These are phyloP conservation scores for Trypanosoma grayi DNA, from an alignment of 208 protist genomes.

Conservation along the genomic window DNA sequence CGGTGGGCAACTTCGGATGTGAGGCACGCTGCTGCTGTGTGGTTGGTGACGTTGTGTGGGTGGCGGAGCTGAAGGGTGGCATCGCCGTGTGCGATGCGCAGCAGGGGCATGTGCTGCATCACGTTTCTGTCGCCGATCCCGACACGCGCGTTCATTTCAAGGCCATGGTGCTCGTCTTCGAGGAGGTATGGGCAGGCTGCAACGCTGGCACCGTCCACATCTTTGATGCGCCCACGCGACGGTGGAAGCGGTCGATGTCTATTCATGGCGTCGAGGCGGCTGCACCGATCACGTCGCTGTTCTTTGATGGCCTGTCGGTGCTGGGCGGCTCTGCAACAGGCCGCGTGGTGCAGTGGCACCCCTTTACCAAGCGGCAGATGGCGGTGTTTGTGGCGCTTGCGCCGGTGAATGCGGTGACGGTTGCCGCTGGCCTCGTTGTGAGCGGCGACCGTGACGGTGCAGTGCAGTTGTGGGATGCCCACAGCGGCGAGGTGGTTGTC, in stretches of 20 bases:
- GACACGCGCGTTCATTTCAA: conserved; percentile 29
- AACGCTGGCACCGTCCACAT: conserved; percentile 45
- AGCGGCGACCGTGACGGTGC: conserved; percentile 51
- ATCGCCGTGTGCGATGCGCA: conserved; percentile 43
- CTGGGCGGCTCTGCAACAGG: conserved; percentile 45
- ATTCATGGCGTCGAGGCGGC: conserved; percentile 36
- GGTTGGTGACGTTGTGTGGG: conserved; percentile 66
- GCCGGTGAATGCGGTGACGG: conserved; percentile 51
- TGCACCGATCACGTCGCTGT: conserved; percentile 40
- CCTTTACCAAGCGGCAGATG: conserved; percentile 37
- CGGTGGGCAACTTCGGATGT: conserved; percentile 17
- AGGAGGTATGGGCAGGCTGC: conserved; percentile 63
- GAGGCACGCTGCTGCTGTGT: conserved; percentile 53
- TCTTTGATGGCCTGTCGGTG: conserved; percentile 56
- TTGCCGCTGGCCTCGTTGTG: conserved; percentile 49
- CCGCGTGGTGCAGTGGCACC: conserved; percentile 46
- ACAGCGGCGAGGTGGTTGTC: conserved; percentile 26
- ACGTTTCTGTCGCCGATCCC: conserved; percentile 24
- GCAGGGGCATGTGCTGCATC: conserved; percentile 17
- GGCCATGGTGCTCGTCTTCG: conserved; percentile 40
- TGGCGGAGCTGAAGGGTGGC: conserved; percentile 52
- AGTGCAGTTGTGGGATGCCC: conserved; percentile 55
- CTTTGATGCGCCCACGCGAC: conserved; percentile 22
- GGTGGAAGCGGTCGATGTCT: conserved; percentile 9
- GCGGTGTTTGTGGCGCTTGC: conserved; percentile 31